Percentiles rank a stretch among this genome's conserved stretches.
Conservation (phyloP, 768 basidiomycete species). For the Naematelia aurantialba region DNA sequence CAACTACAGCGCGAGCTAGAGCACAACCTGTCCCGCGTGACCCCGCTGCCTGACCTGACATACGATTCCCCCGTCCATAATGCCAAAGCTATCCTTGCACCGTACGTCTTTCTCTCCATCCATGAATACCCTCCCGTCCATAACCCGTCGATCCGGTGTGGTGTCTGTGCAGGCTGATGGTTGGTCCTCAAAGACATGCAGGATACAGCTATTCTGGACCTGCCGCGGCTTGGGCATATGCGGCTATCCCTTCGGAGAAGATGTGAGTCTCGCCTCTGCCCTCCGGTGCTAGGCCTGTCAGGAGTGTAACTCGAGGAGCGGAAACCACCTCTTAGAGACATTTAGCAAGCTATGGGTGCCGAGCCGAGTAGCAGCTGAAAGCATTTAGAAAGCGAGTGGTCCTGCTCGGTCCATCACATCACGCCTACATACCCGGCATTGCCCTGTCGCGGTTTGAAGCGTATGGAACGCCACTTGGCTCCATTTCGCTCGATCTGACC, state of each 20-base stretch:
- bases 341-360: no score
- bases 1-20: conserved; percentile 62
- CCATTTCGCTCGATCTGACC: conserved; percentile 69
- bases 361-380: no score
- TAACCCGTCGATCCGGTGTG: conserved; percentile 2
- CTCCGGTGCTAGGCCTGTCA: no score
- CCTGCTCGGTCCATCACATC: conserved; percentile 93
- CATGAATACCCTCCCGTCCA: not conserved
- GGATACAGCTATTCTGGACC: conserved; percentile 93
- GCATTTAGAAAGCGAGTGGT: conserved; percentile 90
- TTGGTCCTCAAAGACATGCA: conserved; percentile 74
- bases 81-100: conserved; percentile 87
- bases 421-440: conserved; percentile 79
- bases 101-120: conserved; percentile 59
- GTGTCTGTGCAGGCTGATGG: no score
- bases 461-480: conserved; percentile 83
- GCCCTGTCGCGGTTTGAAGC: conserved; percentile 72
- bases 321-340: no score
- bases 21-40: conserved; percentile 62
- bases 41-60: conserved; percentile 53
- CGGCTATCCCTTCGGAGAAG: conserved; percentile 70
- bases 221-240: conserved; percentile 94
- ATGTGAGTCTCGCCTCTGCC: conserved; percentile 60
- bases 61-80: conserved; percentile 66
- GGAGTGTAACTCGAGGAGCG: no score